Evolutionary conservation across 805 yeast species (phyloP), one percentile per base, ranked within the genome.

Genomic region (Pichia cabralensis): DNA sequence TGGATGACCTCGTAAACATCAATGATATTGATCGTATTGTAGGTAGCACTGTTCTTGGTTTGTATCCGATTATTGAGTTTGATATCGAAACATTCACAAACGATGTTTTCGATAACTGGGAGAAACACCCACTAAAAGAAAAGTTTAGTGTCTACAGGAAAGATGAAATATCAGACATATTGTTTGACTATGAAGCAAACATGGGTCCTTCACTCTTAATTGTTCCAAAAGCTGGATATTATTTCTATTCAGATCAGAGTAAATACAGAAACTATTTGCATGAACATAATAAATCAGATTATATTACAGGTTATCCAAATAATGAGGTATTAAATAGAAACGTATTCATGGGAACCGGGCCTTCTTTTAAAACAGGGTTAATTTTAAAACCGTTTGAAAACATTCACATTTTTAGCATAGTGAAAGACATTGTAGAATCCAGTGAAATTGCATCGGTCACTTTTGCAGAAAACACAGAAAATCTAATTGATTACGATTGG

Each of bases 11-110:
- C 13, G 56, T 84, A 9, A 75, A 74, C 46, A 40, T 69, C 40
- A 47, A 53, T 2, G 62, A 65, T 38, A 65, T 82, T 30, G 77
- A 75, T 39, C 75, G 77, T 46, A 58, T 67, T 21, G 86, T 80
- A 48, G 95, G 92, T 14, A 81, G 89, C 86, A 95, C 95, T n/a
- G 59, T 84, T 36, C 76, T 67, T 46, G 95, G 94, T 0, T 58
- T 85, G 30, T 62, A 89, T 26, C 88, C 92, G 7, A 60, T 47
- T 30, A 39, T 50, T 1, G 55, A 61, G 15, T 50, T 42, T 31
- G 44, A 65, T 1, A 58, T 62, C 2, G 66, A 64, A 5, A 72
- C 68, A 8, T 45, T 82, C 6, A 70, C 57, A 47, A 43, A 59
- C 4, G 73, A 70, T 30, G 46, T 80, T 21, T 31, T 41, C 14